Base-by-base conservation (phyloP, 179 eudicot species). In the Heliamphora pulchella region DNA sequence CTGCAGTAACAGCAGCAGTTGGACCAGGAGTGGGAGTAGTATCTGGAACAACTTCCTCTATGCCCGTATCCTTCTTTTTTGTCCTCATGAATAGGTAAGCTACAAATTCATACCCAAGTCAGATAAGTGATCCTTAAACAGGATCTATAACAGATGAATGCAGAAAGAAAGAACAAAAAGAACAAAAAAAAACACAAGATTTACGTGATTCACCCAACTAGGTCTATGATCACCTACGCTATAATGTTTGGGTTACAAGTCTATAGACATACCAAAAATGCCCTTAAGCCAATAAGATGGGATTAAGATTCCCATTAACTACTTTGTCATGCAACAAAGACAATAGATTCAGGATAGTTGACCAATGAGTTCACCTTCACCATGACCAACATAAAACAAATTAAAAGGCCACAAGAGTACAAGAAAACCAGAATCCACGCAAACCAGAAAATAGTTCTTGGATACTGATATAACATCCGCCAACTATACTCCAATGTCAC, bases 1-100 rank as follows among this genome's bases (percentile, higher is more conserved):
- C 71, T 76, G 78, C 65, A 4, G 79, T 58, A 3, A 85, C 68
- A 2, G 86, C 67, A 3, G 83, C 66, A 48, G 84, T 78, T 11
- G 89, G 70, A 70, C 76, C 71, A 58, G 90, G 68, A 57, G 66
- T 54, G 15, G 83, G 48, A 39, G 83, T 66, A 65, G 43, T 70
- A 7, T 73, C 78, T 11, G 81, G 51, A 31, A 57, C 65, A 58
- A 72, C 85, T 39, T 82, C 90, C 76, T 89, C 91, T 71, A 77
- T 80, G 4, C 57, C 79, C 14, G 9, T 57, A 63, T 90, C 94
- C 84, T 90, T 90, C 88, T 89, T 89, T 81, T 85, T 89, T 1
- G 94, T 91, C 88, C 93, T 90, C 86, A 80, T 76, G 22, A 92
- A 89, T 75, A 91, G 83, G 81, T 88, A 87, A 57, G 85, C 92